phyloP scores from a whole-genome alignment of 2,329 filamentous ascomycete genomes.

The Knufia petricola region DNA sequence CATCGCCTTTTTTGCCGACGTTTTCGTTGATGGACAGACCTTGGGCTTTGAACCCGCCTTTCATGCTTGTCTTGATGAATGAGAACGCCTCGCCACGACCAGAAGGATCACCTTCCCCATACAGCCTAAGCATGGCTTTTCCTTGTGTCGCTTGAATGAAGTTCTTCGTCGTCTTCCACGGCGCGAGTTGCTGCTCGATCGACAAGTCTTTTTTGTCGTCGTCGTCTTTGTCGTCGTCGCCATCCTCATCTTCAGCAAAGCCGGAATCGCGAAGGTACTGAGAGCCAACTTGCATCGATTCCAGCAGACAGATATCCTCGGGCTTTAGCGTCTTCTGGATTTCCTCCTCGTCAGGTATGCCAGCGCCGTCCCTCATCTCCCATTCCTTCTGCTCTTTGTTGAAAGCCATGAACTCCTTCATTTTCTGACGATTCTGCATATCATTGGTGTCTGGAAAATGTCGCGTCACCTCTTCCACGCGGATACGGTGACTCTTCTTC shows the following conservation, averaged over 20 bases:
- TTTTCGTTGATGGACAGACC: constrained; percentile 83
- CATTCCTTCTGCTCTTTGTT: constrained; percentile 82
- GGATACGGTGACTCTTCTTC: constrained; percentile 58
- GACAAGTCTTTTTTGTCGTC: constrained; percentile 59
- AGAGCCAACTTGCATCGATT: constrained; percentile 92
- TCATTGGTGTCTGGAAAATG: constrained; percentile 91
- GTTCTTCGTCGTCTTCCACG: constrained; percentile 94
- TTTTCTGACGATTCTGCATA: constrained; percentile 89
- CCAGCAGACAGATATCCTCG: constrained; percentile 86
- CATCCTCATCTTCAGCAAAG: constrained; percentile 59
- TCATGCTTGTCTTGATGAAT: constrained; percentile 98
- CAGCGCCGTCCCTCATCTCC: constrained; percentile 64
- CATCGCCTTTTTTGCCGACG: constrained; percentile 49
- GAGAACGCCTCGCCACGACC: constrained; percentile 89
- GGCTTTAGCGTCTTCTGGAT: constrained; percentile 86
- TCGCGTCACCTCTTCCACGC: constrained; percentile 74
- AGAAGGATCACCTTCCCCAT: constrained; percentile 90
- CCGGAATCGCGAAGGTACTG: constrained; percentile 87
- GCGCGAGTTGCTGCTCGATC: constrained; percentile 79
- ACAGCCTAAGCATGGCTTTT: constrained; percentile 92
- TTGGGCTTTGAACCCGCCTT: constrained; percentile 86
- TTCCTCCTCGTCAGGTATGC: constrained; percentile 67
- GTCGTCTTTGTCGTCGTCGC: constrained; percentile 45
- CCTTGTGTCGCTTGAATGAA: constrained; percentile 88
- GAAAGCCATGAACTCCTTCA: constrained; percentile 92